Base-by-base conservation (phyloP, 306 rosid species). In the Luffa aegyptiaca region DNA sequence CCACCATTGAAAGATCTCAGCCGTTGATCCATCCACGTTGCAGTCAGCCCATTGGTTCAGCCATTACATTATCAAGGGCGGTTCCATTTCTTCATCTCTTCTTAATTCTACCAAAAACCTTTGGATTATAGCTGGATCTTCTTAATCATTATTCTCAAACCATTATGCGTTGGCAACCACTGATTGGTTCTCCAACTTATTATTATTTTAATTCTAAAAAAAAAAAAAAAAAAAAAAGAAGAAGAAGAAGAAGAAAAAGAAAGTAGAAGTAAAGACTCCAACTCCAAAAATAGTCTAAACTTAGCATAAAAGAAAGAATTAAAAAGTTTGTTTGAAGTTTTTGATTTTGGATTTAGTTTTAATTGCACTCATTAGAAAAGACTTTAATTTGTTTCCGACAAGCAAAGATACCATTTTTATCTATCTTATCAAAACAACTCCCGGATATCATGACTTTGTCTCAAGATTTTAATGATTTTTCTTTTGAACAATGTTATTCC, bases 21-120 rank as follows among this genome's bases (percentile, higher is more conserved):
- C 74, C 74, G 33, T 66, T 41, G 33, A 66, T 17, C 74, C 74
- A 17, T 68, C 75, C 75, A 68, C 74, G 74, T 68, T n/a, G 74
- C 20, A 39, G 13, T 66, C 8, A 37, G 49, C 49, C 2, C 11
- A 65, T 37, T 18, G 26, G 49, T 66, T 68, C 13, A 41, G 48
- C 51, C 52, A 41, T 39, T 8, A 39, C 17, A 41, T 63, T 6
- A 33, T 52, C 59, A 53, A 58, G 12, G 64, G 64, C 64, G 64
- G 64, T 58, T 58, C 35, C 35, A 26, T 4, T 58, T 58, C 74
- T 16, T 58, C 8, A 31, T 69, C 18, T 69, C 36, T 20, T 69
- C 55, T 16, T 69, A 20, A 69, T 44, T 69, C 35, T 11, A 69
- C 37, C 55, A 42, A 44, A 69, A 69, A 20, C 17, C 53, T 42